These are phyloP conservation scores for Mortierella sp. DNA, from an alignment of 371 early-diverging fungal genomes.

Conservation along the genomic window DNA sequence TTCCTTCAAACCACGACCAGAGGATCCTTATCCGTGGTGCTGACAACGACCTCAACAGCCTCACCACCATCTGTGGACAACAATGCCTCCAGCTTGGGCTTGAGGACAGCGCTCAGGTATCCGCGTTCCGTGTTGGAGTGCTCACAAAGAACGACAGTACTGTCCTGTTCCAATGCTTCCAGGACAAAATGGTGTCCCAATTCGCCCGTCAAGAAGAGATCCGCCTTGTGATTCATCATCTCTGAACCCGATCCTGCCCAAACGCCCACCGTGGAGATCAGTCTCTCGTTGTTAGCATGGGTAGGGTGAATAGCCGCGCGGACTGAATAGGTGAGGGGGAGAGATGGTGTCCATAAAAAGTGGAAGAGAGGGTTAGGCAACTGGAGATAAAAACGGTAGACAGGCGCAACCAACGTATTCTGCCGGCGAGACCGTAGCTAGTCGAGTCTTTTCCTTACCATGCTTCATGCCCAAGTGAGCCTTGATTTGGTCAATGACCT, in stretches of 20 bases:
- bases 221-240: conserved; percentile 57
- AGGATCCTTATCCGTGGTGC: conserved; percentile 77
- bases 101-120: conserved; percentile 78
- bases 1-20: conserved; percentile 66
- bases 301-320: conserved; percentile 76
- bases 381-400: no score
- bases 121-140: conserved; percentile 96
- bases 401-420: no score
- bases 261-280: conserved; percentile 85
- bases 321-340: conserved; percentile 54
- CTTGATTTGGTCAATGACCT: conserved; percentile 75
- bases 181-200: conserved; percentile 94
- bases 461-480: conserved; percentile 67
- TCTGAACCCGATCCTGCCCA: conserved; percentile 91
- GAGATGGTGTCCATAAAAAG: background rate
- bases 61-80: conserved; percentile 63
- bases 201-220: conserved; percentile 95
- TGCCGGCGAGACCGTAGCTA: no score
- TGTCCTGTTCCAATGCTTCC: conserved; percentile 76
- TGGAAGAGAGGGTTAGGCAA: no score
- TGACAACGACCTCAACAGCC: conserved; percentile 71
- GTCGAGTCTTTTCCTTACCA: no score
- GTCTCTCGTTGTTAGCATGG: conserved; percentile 55
- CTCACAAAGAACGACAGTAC: conserved; percentile 93
- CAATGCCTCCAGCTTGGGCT: conserved; percentile 68